Evolutionary conservation across 192 early-diverging fungal species (phyloP).

Genomic region (Gorgonomyces haynaldii): DNA sequence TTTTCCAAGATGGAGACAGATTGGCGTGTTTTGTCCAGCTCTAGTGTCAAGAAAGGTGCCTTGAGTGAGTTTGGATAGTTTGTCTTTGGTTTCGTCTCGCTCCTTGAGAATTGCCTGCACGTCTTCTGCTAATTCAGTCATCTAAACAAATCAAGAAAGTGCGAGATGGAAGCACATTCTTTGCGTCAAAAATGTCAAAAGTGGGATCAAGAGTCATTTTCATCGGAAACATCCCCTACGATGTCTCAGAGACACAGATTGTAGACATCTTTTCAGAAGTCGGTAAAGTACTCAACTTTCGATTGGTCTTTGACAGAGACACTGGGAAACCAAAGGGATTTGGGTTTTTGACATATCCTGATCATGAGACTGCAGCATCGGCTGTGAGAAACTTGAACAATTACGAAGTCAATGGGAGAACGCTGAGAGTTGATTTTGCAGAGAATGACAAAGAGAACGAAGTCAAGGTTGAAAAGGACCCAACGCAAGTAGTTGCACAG

Average conservation of each 20-base stretch:
- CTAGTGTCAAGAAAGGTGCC: too few species aligned
- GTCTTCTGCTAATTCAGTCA: too few species aligned
- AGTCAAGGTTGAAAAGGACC: background rate
- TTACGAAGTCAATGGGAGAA: constrained; percentile 78
- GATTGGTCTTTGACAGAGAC: constrained; percentile 86
- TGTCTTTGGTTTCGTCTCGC: too few species aligned
- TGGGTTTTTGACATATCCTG: constrained; percentile 79
- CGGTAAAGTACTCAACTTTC: constrained; percentile 53
- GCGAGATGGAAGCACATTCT: too few species aligned
- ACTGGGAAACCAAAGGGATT: constrained; percentile 81
- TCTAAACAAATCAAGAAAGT: too few species aligned
- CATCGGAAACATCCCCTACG: constrained; percentile 76
- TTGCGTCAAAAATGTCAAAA: constrained; percentile 6
- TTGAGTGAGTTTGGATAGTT: too few species aligned
- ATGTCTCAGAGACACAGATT: constrained; percentile 85
- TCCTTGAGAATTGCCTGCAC: too few species aligned
- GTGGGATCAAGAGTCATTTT: background rate
- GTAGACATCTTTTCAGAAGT: constrained; percentile 86
- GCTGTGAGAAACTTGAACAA: constrained; percentile 51
- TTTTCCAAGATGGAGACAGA: too few species aligned
- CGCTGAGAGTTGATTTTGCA: constrained; percentile 86
- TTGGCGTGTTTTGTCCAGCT: too few species aligned
- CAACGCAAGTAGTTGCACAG: background rate
- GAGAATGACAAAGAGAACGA: constrained; percentile 60
- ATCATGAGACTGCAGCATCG: constrained; percentile 1